phyloP scores from a whole-genome alignment of 148 eudicot species.

The Rhododendron mucronatum region DNA sequence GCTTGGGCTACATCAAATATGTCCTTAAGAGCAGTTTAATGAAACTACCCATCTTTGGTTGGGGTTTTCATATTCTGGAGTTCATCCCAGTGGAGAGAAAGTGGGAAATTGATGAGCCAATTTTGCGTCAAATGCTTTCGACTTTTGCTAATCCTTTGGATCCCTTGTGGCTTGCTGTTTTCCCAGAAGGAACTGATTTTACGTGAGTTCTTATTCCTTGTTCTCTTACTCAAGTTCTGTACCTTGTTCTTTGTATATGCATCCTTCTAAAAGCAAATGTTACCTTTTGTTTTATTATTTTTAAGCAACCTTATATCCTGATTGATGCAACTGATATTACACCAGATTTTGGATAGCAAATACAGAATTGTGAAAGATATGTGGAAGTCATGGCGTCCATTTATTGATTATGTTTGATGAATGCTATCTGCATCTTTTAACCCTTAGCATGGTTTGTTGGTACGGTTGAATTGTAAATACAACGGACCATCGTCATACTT shows the following conservation, averaged over 20 bases:
- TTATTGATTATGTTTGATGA: no score
- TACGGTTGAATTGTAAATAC: not conserved
- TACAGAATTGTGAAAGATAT: not conserved
- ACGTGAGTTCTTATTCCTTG: conserved; percentile 40
- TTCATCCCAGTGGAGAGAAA: conserved; percentile 76
- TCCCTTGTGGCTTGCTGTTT: conserved; percentile 68
- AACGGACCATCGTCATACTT: not conserved
- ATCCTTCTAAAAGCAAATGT: not conserved
- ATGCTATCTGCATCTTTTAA: not conserved
- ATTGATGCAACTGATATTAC: not conserved
- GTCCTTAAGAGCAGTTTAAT: conserved; percentile 72
- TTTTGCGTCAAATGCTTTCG: conserved; percentile 56
- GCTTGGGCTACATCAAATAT: conserved; percentile 65
- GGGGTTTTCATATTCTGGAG: conserved; percentile 77
- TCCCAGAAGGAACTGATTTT: conserved; percentile 85
- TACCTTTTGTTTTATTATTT: not conserved
- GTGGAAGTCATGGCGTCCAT: not conserved
- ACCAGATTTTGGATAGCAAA: not conserved
- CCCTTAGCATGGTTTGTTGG: not conserved
- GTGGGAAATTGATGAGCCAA: conserved; percentile 71
- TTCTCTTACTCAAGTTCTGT: conserved; percentile 34
- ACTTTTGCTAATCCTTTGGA: conserved; percentile 42
- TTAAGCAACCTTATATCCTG: not conserved
- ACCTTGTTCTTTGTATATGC: conserved; percentile 2
- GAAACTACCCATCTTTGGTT: conserved; percentile 76